Percentiles rank a stretch among this genome's conserved stretches.
Conservation (phyloP, 2,329 filamentous ascomycete genomes). For the Myriosclerotinia duriaeana region DNA sequence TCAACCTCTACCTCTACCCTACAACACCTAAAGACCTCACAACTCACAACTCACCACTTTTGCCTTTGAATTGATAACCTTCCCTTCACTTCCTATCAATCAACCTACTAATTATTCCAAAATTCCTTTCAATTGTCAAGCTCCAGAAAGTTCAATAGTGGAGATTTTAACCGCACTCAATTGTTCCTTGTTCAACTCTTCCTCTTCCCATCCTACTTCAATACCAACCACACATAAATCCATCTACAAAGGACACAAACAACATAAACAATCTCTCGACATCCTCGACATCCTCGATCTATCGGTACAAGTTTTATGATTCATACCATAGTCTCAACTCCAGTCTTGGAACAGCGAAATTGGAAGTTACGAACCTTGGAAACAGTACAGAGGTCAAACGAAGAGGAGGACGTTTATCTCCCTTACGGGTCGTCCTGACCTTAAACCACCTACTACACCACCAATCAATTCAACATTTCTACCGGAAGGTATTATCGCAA, state of each 20-base stretch:
- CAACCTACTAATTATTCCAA: not conserved
- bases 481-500: conserved; percentile 20
- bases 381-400: conserved; percentile 4
- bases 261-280: conserved; percentile 1
- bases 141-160: not conserved
- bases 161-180: not conserved
- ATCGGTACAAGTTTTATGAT: conserved; percentile 12
- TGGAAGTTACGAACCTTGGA: not conserved
- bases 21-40: no score
- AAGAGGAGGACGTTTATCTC: conserved; percentile 12
- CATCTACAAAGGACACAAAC: conserved; percentile 3
- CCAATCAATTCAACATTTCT: conserved; percentile 2
- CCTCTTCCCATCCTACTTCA: not conserved
- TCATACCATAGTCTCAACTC: not conserved
- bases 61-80: not conserved
- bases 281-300: conserved; percentile 1
- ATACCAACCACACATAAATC: not conserved
- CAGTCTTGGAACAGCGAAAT: not conserved
- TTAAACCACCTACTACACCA: conserved; percentile 18
- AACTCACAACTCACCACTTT: not conserved
- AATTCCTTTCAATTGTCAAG: not conserved
- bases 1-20: not conserved
- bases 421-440: conserved; percentile 16
- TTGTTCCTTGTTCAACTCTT: not conserved
- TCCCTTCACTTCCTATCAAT: no score